Percentiles rank a stretch among this genome's conserved stretches.
phyloP scores from a whole-genome alignment of 495 filamentous ascomycete species.

The Aeminium ludgeri region DNA sequence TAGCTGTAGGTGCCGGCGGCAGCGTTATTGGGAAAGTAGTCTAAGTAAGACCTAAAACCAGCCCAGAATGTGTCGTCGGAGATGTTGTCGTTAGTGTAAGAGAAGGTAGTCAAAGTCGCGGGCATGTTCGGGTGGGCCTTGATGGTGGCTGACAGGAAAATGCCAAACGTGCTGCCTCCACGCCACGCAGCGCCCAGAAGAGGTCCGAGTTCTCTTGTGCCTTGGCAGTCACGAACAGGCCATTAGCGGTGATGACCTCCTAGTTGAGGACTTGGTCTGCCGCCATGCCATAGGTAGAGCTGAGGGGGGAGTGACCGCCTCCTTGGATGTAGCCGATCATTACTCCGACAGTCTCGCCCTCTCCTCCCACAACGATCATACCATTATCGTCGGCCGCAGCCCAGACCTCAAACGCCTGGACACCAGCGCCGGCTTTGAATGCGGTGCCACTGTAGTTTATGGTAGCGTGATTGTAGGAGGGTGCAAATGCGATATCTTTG shows the following conservation, averaged over 20 bases:
- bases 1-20: too few relatives aligned
- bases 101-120: not conserved
- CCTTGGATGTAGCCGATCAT: conserved; percentile 6
- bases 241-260: conserved; percentile 4
- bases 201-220: conserved; percentile 4
- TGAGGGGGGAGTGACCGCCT: conserved; percentile 6
- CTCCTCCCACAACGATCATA: not conserved
- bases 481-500: conserved; percentile 21
- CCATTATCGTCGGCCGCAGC: not conserved
- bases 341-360: conserved; percentile 1
- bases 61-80: too few relatives aligned
- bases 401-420: not conserved
- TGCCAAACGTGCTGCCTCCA: conserved; percentile 4
- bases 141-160: not conserved
- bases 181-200: conserved; percentile 11
- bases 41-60: not conserved
- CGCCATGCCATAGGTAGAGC: conserved; percentile 2
- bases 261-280: conserved; percentile 3
- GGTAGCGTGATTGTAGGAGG: not conserved
- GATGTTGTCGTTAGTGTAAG: too few relatives aligned
- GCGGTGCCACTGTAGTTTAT: conserved; percentile 3
- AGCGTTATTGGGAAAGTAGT: not conserved
- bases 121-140: not conserved
- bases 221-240: conserved; percentile 2
- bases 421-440: conserved; percentile 3